Percentiles rank a stretch among this genome's conserved stretches.
Conservation (phyloP, 352 stramenopile species). For the Phytophthora litchii region DNA sequence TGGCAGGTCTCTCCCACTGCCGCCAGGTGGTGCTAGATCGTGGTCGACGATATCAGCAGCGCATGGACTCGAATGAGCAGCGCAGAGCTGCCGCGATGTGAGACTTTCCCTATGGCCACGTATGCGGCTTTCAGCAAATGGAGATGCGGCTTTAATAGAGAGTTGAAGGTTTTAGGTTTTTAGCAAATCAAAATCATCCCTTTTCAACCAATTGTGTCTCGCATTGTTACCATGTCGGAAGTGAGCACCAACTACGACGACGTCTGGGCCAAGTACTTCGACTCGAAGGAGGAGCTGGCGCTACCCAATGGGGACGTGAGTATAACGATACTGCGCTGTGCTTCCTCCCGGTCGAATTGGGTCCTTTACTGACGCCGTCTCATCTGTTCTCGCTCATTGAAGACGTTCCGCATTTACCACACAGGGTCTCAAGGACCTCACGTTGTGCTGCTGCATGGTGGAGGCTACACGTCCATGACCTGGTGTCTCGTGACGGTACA, state of each 20-base stretch:
- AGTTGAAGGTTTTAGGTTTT: conserved; percentile 3
- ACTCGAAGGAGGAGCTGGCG: conserved; percentile 64
- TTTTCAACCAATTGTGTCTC: conserved; percentile 4
- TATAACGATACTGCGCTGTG: neutral
- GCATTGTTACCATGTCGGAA: conserved; percentile 2
- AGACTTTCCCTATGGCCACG: conserved; percentile 7
- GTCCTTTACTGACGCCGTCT: conserved; percentile 2
- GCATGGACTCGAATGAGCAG: neutral
- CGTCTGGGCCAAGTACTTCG: conserved; percentile 80
- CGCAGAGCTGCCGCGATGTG: neutral
- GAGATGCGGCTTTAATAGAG: neutral
- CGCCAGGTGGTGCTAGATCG: conserved; percentile 15
- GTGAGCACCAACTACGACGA: conserved; percentile 35
- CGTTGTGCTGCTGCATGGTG: conserved; percentile 85
- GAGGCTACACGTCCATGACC: conserved; percentile 87
- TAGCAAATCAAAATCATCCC: neutral
- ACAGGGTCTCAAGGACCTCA: conserved; percentile 70
- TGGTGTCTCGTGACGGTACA: conserved; percentile 80
- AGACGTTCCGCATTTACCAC: conserved; percentile 85
- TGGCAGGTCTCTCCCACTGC: conserved; percentile 16
- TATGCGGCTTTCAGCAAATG: conserved; percentile 5
- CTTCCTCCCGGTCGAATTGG: neutral
- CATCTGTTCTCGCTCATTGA: conserved; percentile 8
- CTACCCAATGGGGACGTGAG: conserved; percentile 72
- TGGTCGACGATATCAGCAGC: neutral